Base-by-base conservation (phyloP, 495 filamentous ascomycete species). In the Xylaria longipes region DNA sequence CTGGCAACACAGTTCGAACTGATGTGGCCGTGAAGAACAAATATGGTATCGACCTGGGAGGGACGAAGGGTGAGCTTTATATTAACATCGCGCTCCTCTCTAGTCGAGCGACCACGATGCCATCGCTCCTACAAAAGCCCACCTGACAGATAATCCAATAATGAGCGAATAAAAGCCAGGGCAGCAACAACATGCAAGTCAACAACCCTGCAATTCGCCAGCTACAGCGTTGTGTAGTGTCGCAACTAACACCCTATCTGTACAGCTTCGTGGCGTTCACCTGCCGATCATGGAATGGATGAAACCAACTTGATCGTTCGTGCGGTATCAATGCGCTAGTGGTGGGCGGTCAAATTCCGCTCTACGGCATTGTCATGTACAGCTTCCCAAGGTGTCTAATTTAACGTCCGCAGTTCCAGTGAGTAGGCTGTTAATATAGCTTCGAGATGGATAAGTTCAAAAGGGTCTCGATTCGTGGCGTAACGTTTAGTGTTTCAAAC, bases 301-400 rank as follows among this genome's bases (percentile, higher is more conserved):
- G 56, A 20, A 60, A 52, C 46, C 54, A 66, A 17, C 29, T 27
- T n/a, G 45, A 45, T 45, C 29, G 29, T 25, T 20, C 33, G 20
- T 67, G 48, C 33, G 64, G 64, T 67, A n/a, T 39, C 46, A 41
- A 17, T 43, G 31, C n/a, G 12, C 48, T 54, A 43, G 48, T 20
- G 5, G n/a, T 54, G 65, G 29, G 65, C 65, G 65, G 65, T 14
- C 15, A 2, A 67, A 67, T 67, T 67, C 65, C 65, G 65, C 48
- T 2, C 50, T 54, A n/a, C 2, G 2, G 46, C 63, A 52, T 5
- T 27, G 12, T 54, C 50, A 29, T 25, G 22, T 20, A 29, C 22
- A 46, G 20, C 17, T 46, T 46, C 12, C 9, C 22, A 54, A 11
- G n/a, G n/a, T 22, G 33, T 61, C 33, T 39, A 27, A 61, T 61